Conservation (phyloP, 2,329 filamentous ascomycete species). For the Nigrograna mackinnonii region DNA sequence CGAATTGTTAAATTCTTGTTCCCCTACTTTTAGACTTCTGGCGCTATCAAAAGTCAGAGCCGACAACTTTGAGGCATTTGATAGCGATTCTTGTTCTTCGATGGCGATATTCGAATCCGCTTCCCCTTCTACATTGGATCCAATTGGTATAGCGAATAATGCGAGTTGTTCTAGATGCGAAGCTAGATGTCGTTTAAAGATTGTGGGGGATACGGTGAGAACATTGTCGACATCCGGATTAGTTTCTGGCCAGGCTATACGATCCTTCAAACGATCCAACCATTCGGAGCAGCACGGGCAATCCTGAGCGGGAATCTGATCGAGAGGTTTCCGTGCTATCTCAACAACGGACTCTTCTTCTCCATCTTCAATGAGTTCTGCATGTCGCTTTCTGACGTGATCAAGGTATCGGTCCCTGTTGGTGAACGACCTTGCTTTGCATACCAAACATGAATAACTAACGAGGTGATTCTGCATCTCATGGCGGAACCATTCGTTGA, state of each 20-base stretch:
- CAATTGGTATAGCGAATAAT: slow-evolving; percentile 12
- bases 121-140: too few relatives aligned
- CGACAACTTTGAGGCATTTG: too few relatives aligned
- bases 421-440: slow-evolving; percentile 6
- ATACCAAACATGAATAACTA: slow-evolving; percentile 12
- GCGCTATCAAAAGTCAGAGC: too few relatives aligned
- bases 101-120: too few relatives aligned
- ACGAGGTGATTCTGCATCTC: slow-evolving; percentile 19
- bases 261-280: slow-evolving; percentile 6
- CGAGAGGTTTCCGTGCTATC: slow-evolving; percentile 10
- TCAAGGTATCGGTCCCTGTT: slow-evolving; percentile 6
- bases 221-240: slow-evolving; percentile 1
- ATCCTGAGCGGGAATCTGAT: slow-evolving; percentile 12
- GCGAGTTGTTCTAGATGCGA: slow-evolving; percentile 20
- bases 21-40: too few relatives aligned
- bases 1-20: too few relatives aligned
- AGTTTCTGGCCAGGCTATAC: not conserved
- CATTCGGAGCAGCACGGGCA: slow-evolving; percentile 21
- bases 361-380: slow-evolving; percentile 4
- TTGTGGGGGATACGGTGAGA: slow-evolving; percentile 7
- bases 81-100: too few relatives aligned
- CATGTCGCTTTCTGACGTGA: slow-evolving; percentile 12
- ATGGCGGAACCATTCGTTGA: slow-evolving; percentile 21
- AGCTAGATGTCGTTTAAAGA: slow-evolving; percentile 20
- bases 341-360: slow-evolving; percentile 5